phyloP scores from a whole-genome alignment of 192 early-diverging fungal species.

The Linnemannia elongata region DNA sequence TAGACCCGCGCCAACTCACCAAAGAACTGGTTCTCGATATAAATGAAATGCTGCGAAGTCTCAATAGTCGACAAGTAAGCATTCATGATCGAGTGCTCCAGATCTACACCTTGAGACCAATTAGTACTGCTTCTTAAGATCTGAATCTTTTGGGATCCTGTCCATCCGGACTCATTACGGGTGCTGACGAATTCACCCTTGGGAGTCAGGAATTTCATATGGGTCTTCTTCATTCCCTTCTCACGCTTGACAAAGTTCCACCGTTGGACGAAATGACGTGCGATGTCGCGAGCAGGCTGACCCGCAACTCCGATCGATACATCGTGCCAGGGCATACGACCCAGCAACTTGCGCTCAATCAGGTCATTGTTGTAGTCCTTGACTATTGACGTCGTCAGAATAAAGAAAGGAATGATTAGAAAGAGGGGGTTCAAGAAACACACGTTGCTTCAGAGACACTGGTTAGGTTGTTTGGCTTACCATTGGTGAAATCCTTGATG shows the following conservation, averaged over 20 bases:
- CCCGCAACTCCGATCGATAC: constrained; percentile 84
- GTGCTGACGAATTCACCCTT: constrained; percentile 72
- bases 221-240: constrained; percentile 69
- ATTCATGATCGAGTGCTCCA: constrained; percentile 83
- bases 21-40: constrained; percentile 96
- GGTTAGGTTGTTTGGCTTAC: constrained; percentile 14
- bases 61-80: constrained; percentile 82
- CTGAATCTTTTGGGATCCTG: constrained; percentile 74
- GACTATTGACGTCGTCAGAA: constrained; percentile 2
- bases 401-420: not conserved
- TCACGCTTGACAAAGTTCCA: constrained; percentile 91
- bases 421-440: not conserved
- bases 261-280: constrained; percentile 86
- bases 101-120: constrained; percentile 76
- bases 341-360: constrained; percentile 60
- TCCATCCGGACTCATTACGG: constrained; percentile 67
- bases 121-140: constrained; percentile 74
- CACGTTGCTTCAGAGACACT: too few relatives aligned
- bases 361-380: constrained; percentile 34
- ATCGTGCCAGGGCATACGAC: constrained; percentile 94
- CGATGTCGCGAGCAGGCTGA: constrained; percentile 82
- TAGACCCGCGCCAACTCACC: constrained; percentile 52
- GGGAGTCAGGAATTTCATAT: constrained; percentile 76
- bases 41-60: constrained; percentile 83
- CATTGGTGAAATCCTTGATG: constrained; percentile 76